These are phyloP conservation scores for Hamamelis virginiana DNA, from an alignment of 164 flowering plant species.

Conservation along the genomic window DNA sequence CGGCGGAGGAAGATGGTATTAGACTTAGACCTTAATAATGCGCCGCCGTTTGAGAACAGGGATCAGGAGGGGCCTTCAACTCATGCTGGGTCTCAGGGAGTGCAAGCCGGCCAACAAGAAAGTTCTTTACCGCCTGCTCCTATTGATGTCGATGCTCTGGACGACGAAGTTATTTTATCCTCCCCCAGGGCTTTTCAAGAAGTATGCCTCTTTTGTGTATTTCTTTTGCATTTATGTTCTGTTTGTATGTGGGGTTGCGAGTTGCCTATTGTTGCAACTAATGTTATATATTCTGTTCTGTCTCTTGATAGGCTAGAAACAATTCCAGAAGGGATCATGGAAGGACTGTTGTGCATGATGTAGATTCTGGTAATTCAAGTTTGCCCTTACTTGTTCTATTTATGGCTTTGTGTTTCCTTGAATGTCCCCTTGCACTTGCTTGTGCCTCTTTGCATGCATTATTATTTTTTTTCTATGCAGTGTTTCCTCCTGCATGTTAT, in stretches of 20 bases:
- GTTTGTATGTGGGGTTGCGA: background rate
- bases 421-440: background rate
- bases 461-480: too few species aligned
- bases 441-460: background rate
- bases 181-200: constrained; percentile 68
- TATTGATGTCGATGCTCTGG: constrained; percentile 73
- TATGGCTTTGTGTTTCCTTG: background rate
- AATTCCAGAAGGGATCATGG: constrained; percentile 50
- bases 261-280: background rate
- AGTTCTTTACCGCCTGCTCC: constrained; percentile 25
- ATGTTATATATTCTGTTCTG: background rate
- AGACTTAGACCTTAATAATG: constrained; percentile 51
- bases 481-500: too few species aligned
- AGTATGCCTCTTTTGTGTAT: constrained; percentile 28
- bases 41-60: constrained; percentile 40
- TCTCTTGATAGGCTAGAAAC: constrained; percentile 53
- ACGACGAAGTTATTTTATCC: constrained; percentile 74
- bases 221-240: background rate
- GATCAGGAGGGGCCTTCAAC: constrained; percentile 36
- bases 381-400: background rate
- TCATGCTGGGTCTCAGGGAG: constrained; percentile 11
- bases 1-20: constrained; percentile 38
- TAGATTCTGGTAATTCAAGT: constrained; percentile 34
- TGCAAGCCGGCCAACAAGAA: constrained; percentile 24
- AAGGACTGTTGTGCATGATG: constrained; percentile 41